Evolutionary conservation across 2,329 filamentous ascomycete genomes (phyloP).

Genomic region (Myotisia sp.): DNA sequence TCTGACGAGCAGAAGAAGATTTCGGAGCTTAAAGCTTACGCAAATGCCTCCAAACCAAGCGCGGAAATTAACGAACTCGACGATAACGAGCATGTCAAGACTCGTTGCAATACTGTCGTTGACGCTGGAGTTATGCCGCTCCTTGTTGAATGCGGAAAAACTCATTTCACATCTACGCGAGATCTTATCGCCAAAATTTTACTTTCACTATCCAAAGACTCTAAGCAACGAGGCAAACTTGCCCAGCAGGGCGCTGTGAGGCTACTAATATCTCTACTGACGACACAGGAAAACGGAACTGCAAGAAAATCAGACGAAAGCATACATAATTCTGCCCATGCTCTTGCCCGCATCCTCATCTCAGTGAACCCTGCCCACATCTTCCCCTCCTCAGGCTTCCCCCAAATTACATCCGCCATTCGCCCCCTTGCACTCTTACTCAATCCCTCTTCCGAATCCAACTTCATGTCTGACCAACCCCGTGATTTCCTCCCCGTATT

Average conservation of each 20-base stretch:
- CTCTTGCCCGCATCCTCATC: conserved; percentile 71
- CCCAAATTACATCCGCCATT: conserved; percentile 63
- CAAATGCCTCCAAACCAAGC: conserved; percentile 59
- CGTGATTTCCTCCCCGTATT: conserved; percentile 78
- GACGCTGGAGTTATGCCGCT: conserved; percentile 64
- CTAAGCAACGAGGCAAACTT: conserved; percentile 59
- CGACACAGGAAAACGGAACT: conserved; percentile 26
- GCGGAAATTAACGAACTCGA: conserved; percentile 50
- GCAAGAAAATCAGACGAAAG: conserved; percentile 26
- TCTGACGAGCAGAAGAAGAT: conserved; percentile 90
- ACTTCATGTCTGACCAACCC: conserved; percentile 39
- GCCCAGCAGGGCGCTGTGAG: conserved; percentile 90
- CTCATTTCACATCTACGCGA: conserved; percentile 49
- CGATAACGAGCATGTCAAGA: conserved; percentile 58
- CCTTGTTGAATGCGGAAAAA: conserved; percentile 61
- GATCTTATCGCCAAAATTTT: conserved; percentile 62
- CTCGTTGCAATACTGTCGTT: conserved; percentile 64
- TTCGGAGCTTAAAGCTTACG: conserved; percentile 83
- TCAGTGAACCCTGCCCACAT: conserved; percentile 72
- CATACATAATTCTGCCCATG: conserved; percentile 54
- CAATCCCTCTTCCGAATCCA: conserved; percentile 42
- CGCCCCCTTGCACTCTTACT: conserved; percentile 67
- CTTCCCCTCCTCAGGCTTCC: conserved; percentile 63
- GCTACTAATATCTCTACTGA: conserved; percentile 59
- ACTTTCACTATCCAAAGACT: conserved; percentile 59